These are phyloP conservation scores for Leccinum fibrillosum DNA, from an alignment of 768 basidiomycete species.

Conservation along the genomic window DNA sequence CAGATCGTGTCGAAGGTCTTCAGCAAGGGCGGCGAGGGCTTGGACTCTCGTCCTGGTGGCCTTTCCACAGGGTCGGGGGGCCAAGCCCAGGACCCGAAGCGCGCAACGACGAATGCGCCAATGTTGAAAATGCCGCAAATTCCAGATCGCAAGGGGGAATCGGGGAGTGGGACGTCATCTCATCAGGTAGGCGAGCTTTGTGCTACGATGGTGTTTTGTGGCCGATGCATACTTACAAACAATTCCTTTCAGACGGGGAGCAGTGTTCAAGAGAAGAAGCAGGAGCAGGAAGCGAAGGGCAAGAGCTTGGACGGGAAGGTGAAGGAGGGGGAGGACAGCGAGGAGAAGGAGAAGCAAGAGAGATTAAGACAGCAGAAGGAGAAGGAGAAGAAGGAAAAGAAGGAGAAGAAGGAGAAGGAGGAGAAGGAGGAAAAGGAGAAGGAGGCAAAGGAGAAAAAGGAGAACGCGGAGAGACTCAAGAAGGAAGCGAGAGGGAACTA, in stretches of 20 bases:
- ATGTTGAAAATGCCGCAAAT: constrained; percentile 9
- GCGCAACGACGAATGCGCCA: neutral
- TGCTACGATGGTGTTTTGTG: neutral
- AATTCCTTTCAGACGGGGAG: neutral
- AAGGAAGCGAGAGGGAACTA: neutral
- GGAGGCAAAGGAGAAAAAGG: neutral
- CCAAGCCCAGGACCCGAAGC: constrained; percentile 14
- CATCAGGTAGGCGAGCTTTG: constrained; percentile 6
- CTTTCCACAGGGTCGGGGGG: constrained; percentile 14
- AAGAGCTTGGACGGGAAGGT: neutral
- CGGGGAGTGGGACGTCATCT: neutral
- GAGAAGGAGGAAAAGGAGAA: neutral
- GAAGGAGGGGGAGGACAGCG: neutral
- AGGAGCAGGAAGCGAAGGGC: neutral
- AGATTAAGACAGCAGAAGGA: no score
- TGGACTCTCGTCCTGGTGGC: constrained; percentile 14
- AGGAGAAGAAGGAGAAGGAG: no score
- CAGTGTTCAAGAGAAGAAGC: neutral
- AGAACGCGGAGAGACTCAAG: neutral
- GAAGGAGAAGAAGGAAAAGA: no score
- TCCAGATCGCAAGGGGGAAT: neutral
- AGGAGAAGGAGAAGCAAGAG: neutral
- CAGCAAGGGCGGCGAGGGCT: constrained; percentile 18
- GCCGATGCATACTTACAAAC: constrained; percentile 3
- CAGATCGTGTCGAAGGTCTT: constrained; percentile 34